A percentile compares a stretch with the other conserved stretches of the same genome.
Conservation (phyloP, 2,329 filamentous ascomycete species). For the Grosmannia serpens region DNA sequence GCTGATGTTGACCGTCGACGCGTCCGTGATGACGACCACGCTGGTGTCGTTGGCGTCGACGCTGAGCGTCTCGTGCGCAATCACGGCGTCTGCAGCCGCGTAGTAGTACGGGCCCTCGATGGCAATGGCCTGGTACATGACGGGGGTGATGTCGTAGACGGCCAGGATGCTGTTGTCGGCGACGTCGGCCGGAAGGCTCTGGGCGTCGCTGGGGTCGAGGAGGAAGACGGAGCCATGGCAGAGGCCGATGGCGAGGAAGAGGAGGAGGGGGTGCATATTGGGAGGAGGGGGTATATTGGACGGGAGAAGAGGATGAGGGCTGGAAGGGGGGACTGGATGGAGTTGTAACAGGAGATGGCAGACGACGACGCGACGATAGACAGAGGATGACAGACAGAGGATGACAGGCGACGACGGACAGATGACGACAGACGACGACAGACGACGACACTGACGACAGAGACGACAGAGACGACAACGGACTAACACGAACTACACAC, state of each 20-base stretch:
- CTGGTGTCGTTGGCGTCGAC: constrained; percentile 5
- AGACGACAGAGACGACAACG: too few relatives aligned
- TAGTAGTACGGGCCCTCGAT: not conserved
- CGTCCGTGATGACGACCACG: constrained; percentile 1
- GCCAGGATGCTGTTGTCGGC: not conserved
- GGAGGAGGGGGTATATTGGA: too few relatives aligned
- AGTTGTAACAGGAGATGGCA: too few relatives aligned
- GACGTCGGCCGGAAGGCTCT: not conserved
- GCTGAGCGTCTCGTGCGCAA: not conserved
- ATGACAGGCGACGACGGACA: too few relatives aligned
- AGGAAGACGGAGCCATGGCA: not conserved
- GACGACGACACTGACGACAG: too few relatives aligned
- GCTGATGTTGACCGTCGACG: not conserved
- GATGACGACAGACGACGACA: too few relatives aligned
- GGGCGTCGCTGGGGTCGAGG: not conserved
- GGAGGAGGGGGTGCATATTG: not conserved
- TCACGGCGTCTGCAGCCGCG: too few relatives aligned
- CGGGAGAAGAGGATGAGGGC: too few relatives aligned
- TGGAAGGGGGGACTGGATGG: too few relatives aligned
- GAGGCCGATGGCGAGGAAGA: not conserved
- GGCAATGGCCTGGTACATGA: not conserved
- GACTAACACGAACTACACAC: too few relatives aligned
- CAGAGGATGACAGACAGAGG: too few relatives aligned
- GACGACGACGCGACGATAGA: too few relatives aligned
- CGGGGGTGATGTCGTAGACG: not conserved